phyloP scores from a whole-genome alignment of 768 basidiomycete genomes.

The Pleurotus platypus region DNA sequence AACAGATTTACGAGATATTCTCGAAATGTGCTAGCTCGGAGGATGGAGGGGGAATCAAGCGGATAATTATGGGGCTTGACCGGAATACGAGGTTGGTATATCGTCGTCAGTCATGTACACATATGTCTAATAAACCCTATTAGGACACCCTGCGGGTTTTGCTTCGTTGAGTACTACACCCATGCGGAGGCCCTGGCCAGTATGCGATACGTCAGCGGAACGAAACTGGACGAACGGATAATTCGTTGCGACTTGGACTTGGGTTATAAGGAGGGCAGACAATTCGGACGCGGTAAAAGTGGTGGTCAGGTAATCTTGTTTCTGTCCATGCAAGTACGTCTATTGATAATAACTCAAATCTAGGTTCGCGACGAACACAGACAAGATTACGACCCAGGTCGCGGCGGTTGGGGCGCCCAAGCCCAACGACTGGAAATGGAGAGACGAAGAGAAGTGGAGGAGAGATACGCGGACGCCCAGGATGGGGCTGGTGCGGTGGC shows the following conservation, averaged over 20 bases:
- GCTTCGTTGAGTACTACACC: slow-evolving; percentile 96
- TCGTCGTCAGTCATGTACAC: background rate
- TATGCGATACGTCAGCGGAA: slow-evolving; percentile 94
- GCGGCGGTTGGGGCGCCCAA: slow-evolving; percentile 93
- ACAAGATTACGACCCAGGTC: slow-evolving; percentile 94
- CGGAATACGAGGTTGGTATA: slow-evolving; percentile 70
- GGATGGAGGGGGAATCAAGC: slow-evolving; percentile 86
- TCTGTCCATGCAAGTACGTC: background rate
- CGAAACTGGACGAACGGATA: slow-evolving; percentile 97
- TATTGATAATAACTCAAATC: background rate
- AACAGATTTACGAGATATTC: slow-evolving; percentile 93
- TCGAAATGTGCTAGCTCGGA: slow-evolving; percentile 85
- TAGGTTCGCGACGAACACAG: slow-evolving; percentile 85
- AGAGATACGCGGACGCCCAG: slow-evolving; percentile 78
- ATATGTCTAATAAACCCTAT: slow-evolving; percentile 12
- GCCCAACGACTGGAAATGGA: slow-evolving; percentile 72
- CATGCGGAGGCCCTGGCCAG: slow-evolving; percentile 90
- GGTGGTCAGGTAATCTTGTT: slow-evolving; percentile 74
- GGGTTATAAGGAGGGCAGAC: slow-evolving; percentile 94
- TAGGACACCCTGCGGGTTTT: slow-evolving; percentile 92
- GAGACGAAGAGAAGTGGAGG: slow-evolving; percentile 78
- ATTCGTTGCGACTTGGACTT: slow-evolving; percentile 97
- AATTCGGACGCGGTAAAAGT: slow-evolving; percentile 96
- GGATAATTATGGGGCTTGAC: slow-evolving; percentile 94
- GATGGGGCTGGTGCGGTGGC: slow-evolving; percentile 81